Percentiles rank a stretch among this genome's conserved stretches.
phyloP scores from a whole-genome alignment of 1,139 yeast species.

The Kodamaea plutei region DNA sequence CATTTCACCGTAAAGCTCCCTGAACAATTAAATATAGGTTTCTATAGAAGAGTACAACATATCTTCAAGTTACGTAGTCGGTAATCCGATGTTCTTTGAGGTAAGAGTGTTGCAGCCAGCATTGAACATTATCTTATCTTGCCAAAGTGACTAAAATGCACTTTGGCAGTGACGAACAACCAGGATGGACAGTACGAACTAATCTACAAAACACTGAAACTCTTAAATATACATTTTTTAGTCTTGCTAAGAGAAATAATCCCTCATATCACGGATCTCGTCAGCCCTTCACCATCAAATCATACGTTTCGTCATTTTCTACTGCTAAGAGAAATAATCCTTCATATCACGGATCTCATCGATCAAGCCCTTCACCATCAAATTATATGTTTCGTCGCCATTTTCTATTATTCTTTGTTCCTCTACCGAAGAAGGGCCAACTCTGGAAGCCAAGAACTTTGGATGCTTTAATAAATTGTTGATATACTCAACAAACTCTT shows the following conservation, averaged over 20 bases:
- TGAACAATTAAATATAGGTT: too few relatives aligned
- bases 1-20: too few relatives aligned
- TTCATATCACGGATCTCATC: conserved; percentile 57
- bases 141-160: too few relatives aligned
- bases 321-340: conserved; percentile 30
- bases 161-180: too few relatives aligned
- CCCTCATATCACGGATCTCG: conserved; percentile 57
- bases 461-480: conserved; percentile 81
- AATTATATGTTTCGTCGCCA: conserved; percentile 37
- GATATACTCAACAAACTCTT: conserved; percentile 53
- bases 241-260: conserved; percentile 25
- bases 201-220: too few relatives aligned
- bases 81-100: too few relatives aligned
- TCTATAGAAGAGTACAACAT: too few relatives aligned
- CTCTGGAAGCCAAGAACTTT: conserved; percentile 68
- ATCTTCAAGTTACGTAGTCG: too few relatives aligned
- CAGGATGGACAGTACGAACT: too few relatives aligned
- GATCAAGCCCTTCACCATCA: conserved; percentile 47
- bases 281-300: conserved; percentile 43
- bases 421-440: conserved; percentile 59
- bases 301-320: conserved; percentile 20
- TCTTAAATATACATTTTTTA: too few relatives aligned
- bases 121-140: too few relatives aligned
- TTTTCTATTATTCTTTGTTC: conserved; percentile 52
- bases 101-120: too few relatives aligned